A percentile compares a stretch with the other conserved stretches of the same genome.
Conservation (phyloP, 2,329 filamentous ascomycete genomes). For the Epichloe aotearoae region DNA sequence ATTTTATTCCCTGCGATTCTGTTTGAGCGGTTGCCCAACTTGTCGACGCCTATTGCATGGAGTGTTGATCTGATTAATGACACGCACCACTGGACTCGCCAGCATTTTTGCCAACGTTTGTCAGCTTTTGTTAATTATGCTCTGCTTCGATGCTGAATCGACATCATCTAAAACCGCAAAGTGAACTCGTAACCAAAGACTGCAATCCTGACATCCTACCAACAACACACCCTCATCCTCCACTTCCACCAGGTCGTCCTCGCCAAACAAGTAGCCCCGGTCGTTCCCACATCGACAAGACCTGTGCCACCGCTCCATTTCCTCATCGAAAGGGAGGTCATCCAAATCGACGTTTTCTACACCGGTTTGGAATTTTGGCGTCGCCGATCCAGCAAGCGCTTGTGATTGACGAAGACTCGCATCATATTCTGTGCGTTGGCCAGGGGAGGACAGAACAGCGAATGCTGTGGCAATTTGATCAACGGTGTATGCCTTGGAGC, state of each 20-base stretch:
- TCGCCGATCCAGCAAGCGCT: slow-evolving; percentile 6
- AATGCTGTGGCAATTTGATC: slow-evolving; percentile 53
- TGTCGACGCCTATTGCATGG: neutral
- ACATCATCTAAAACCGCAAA: slow-evolving; percentile 40
- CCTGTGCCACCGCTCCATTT: slow-evolving; percentile 36
- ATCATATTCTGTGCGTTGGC: slow-evolving; percentile 41
- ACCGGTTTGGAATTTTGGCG: slow-evolving; percentile 36
- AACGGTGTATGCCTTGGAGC: slow-evolving; percentile 31
- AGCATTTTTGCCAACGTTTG: neutral
- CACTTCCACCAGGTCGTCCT: slow-evolving; percentile 46
- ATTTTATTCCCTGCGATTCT: neutral
- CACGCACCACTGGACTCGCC: neutral
- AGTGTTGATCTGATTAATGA: neutral
- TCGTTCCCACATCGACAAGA: slow-evolving; percentile 51
- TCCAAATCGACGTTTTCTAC: slow-evolving; percentile 53
- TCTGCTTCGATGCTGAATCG: slow-evolving; percentile 10
- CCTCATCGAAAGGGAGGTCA: slow-evolving; percentile 43
- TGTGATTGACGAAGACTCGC: slow-evolving; percentile 25
- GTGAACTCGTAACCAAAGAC: slow-evolving; percentile 50
- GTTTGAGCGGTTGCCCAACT: neutral
- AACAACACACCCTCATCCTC: slow-evolving; percentile 46
- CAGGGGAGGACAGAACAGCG: slow-evolving; percentile 37
- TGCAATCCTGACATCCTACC: slow-evolving; percentile 54
- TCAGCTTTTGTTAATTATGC: slow-evolving; percentile 12
- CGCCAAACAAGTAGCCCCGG: slow-evolving; percentile 44